Conservation (phyloP, 140 eudicot species). For the Bidens hawaiensis region DNA sequence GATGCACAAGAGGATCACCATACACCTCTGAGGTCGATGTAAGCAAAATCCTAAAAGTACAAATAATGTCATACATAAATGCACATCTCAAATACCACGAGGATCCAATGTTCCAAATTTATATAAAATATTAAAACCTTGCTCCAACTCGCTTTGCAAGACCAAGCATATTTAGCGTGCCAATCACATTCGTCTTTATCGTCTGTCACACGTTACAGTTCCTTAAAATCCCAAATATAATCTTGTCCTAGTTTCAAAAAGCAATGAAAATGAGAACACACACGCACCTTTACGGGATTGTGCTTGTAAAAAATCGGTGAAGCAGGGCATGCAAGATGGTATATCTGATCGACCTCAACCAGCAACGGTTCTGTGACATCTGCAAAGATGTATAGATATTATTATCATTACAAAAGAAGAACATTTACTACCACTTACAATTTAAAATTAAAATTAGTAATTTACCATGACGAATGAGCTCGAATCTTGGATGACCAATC, state of each 20-base stretch:
- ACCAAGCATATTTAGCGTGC: constrained; percentile 75
- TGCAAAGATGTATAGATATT: constrained; percentile 21
- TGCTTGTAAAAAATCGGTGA: constrained; percentile 73
- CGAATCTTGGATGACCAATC: constrained; percentile 96
- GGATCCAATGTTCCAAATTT: not conserved
- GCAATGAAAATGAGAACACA: not conserved
- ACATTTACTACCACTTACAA: not conserved
- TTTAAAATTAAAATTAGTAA: not conserved
- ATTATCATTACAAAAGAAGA: not conserved
- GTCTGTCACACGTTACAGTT: constrained; percentile 40
- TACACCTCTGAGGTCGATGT: constrained; percentile 84
- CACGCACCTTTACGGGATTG: constrained; percentile 67
- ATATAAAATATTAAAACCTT: constrained; percentile 37
- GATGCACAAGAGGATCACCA: constrained; percentile 84
- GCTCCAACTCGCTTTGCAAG: constrained; percentile 92
- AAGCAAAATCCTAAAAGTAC: constrained; percentile 53
- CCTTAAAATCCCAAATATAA: not conserved
- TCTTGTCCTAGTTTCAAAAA: not conserved
- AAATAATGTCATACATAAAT: constrained; percentile 5
- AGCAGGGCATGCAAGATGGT: constrained; percentile 83
- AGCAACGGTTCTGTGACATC: constrained; percentile 73
- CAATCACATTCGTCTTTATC: constrained; percentile 75
- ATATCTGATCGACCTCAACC: constrained; percentile 71
- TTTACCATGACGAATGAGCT: constrained; percentile 90
- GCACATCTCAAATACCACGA: not conserved